phyloP scores from a whole-genome alignment of 1,284 basidiomycete genomes.

The Agroathelia rolfsii region DNA sequence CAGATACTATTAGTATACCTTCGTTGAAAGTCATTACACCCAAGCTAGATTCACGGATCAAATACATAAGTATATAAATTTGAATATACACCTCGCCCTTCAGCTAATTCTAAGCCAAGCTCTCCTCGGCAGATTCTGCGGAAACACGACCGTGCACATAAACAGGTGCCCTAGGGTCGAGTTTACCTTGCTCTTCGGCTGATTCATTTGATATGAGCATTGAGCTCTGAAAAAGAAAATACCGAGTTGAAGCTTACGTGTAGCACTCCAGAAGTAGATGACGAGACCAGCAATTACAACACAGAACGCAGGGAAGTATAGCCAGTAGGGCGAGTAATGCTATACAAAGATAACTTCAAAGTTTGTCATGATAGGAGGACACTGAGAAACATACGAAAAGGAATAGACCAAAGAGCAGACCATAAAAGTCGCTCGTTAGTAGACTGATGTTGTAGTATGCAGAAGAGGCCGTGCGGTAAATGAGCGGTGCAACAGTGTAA shows the following conservation, averaged over 20 bases:
- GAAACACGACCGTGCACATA: too few species aligned
- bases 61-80: too few species aligned
- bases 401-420: conserved; percentile 72
- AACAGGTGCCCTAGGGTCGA: conserved; percentile 49
- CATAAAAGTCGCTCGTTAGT: conserved; percentile 78
- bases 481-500: conserved; percentile 75
- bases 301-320: conserved; percentile 70
- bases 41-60: too few species aligned
- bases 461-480: conserved; percentile 77
- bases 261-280: conserved; percentile 75
- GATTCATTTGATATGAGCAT: conserved; percentile 8
- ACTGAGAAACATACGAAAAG: conserved; percentile 40
- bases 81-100: too few species aligned
- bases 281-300: conserved; percentile 64
- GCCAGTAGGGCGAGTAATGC: conserved; percentile 75
- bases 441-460: conserved; percentile 78
- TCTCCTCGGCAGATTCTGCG: too few species aligned
- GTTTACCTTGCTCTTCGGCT: conserved; percentile 71
- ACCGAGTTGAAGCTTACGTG: conserved; percentile 41
- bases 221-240: conserved; percentile 6
- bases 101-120: too few species aligned
- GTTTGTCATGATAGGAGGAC: conserved; percentile 6
- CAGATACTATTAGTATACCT: too few species aligned
- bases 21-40: too few species aligned
- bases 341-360: conserved; percentile 18